These are phyloP conservation scores for Zygoascus biomembranicola DNA, from an alignment of 805 yeast species.

Conservation along the genomic window DNA sequence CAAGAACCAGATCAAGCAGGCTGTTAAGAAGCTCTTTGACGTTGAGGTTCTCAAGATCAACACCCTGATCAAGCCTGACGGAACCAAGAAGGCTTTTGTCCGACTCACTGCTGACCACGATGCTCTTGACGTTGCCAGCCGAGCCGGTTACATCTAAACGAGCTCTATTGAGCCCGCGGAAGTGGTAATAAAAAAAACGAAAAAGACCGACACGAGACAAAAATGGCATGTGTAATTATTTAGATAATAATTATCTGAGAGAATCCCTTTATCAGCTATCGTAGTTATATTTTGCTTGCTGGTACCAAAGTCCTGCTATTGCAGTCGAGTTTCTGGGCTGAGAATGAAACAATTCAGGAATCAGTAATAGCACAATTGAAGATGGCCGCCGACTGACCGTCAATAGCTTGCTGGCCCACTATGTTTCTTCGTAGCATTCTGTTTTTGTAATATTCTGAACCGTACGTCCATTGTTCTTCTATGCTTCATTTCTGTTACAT, in stretches of 20 bases:
- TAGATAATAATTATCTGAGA: not conserved
- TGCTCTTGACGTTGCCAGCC: slow-evolving; percentile 99
- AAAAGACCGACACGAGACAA: not conserved
- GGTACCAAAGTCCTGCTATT: too few relatives aligned
- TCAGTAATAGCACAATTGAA: too few relatives aligned
- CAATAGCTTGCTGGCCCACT: too few relatives aligned
- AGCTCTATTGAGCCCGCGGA: not conserved
- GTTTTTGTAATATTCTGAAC: too few relatives aligned
- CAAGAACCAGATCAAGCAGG: slow-evolving; percentile 97
- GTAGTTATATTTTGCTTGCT: too few relatives aligned
- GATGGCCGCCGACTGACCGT: too few relatives aligned
- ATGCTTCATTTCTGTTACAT: not conserved
- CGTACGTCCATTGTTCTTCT: too few relatives aligned
- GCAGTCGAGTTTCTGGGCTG: too few relatives aligned
- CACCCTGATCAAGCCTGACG: slow-evolving; percentile 98
- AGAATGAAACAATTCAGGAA: too few relatives aligned
- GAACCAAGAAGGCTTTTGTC: slow-evolving; percentile 99
- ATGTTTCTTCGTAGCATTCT: too few relatives aligned
- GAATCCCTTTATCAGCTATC: not conserved
- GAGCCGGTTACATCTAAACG: slow-evolving; percentile 93
- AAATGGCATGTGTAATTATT: not conserved
- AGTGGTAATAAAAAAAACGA: not conserved
- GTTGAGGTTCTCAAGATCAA: slow-evolving; percentile 91
- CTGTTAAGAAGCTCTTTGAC: slow-evolving; percentile 96
- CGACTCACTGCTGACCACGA: slow-evolving; percentile 98